Base-by-base conservation (phyloP, 495 filamentous ascomycete species). In the Hypoxylon cercidicola region DNA sequence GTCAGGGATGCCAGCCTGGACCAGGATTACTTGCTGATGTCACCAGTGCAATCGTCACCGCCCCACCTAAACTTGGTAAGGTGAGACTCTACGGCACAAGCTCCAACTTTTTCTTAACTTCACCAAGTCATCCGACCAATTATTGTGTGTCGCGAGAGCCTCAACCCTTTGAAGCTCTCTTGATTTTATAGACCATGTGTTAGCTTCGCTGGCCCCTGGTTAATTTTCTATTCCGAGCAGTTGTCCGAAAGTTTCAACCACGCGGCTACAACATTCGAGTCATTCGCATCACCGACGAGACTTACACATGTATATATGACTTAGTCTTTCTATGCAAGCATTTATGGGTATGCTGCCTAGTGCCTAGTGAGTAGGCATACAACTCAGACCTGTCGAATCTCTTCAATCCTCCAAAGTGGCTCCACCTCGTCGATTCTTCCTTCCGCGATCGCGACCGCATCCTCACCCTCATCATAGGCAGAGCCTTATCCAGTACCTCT, bases 401-500 rank as follows among this genome's bases (percentile, higher is more conserved):
- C 46, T 44, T 0, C 40, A 62, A 59, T 45, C 28, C 35, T 59
- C 40, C 58, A 71, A 62, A 51, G 25, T 73, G 71, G 64, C 71
- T 64, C 64, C 68, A 50, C 69, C 66, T 12, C 55, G 51, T 40
- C 64, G 71, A 61, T 66, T 73, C 44, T 30, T 64, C 45, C 35
- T 37, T 8, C 34, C 30, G 40, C 70, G 60, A 7, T 53, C 63
- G 12, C 35, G 55, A 15, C 44, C 44, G 23, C 44, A 25, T 18
- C 44, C 44, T 10, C 64, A 63, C 41, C 63, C 73, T 19, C 74
- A 70, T 63, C 63, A 72, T 51, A 68, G 59, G 47, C 66, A 60
- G 16, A 68, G 66, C 53, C 79, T 93, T 54, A 74, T 91, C 55
- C 85, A 85, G 18, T 81, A 78, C 61, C 72, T 88, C 47, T 84